Percentiles rank a stretch among this genome's conserved stretches.
Conservation (phyloP, 2,329 filamentous ascomycete genomes). For the Diaporthe caulivora region DNA sequence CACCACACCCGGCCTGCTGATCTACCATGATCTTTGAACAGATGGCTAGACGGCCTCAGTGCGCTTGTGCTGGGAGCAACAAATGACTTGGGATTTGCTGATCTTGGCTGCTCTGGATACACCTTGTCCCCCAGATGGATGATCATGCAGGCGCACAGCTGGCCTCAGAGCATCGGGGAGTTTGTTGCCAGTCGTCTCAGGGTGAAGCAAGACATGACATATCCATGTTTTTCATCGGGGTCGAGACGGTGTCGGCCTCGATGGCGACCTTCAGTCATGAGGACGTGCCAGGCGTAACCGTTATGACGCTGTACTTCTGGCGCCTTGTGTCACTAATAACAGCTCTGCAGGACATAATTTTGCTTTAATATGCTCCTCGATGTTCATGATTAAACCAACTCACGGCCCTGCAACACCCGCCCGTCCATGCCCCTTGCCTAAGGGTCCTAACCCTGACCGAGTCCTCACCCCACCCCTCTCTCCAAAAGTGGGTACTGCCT, state of each 20-base stretch:
- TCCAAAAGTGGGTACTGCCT: background rate
- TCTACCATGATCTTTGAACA: slow-evolving; percentile 14
- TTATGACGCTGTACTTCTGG: slow-evolving; percentile 2
- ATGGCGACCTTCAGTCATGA: slow-evolving; percentile 13
- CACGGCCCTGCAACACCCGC: too few species aligned
- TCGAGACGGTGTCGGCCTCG: background rate
- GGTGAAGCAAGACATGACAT: slow-evolving; percentile 34
- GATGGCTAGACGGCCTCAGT: slow-evolving; percentile 1
- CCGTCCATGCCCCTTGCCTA: background rate
- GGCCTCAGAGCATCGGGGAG: background rate
- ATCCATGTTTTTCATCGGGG: background rate
- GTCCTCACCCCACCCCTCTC: background rate
- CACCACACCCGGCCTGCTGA: background rate
- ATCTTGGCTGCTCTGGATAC: background rate
- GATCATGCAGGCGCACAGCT: slow-evolving; percentile 16
- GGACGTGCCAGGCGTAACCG: background rate
- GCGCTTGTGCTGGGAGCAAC: background rate
- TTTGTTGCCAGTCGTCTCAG: slow-evolving; percentile 26
- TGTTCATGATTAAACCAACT: background rate
- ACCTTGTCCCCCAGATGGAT: background rate
- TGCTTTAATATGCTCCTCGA: background rate
- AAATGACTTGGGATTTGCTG: background rate
- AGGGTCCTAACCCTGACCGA: slow-evolving; percentile 17
- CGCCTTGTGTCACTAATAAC: background rate
- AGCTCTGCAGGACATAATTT: background rate